Conservation (phyloP, 352 stramenopile species). For the Plasmopara halstedii region DNA sequence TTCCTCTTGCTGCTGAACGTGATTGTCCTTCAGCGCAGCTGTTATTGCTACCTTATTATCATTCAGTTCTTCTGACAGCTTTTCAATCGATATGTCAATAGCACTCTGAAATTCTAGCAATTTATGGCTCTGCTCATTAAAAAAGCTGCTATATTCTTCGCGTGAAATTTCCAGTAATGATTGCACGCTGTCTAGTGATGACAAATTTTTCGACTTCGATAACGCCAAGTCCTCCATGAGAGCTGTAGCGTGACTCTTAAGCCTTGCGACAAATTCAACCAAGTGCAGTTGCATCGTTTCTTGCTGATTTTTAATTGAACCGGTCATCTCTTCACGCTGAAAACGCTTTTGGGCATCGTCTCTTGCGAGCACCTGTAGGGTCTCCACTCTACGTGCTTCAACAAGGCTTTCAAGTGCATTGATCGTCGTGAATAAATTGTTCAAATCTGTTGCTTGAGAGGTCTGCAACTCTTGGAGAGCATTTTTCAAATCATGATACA, state of each 20-base stretch:
- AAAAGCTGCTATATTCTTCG: conserved; percentile 26
- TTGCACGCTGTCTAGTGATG: conserved; percentile 28
- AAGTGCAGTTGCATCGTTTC: conserved; percentile 26
- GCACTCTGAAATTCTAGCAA: conserved; percentile 35
- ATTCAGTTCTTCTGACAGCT: conserved; percentile 33
- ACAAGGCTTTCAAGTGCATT: conserved; percentile 27
- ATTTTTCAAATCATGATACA: conserved; percentile 36
- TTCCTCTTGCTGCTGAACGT: conserved; percentile 32
- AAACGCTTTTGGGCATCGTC: conserved; percentile 8
- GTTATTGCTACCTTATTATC: conserved; percentile 27
- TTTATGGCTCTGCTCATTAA: conserved; percentile 37
- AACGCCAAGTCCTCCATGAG: conserved; percentile 21
- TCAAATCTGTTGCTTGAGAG: conserved; percentile 35
- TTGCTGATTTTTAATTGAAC: conserved; percentile 20
- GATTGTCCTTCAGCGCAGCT: conserved; percentile 23
- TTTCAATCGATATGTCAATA: conserved; percentile 40
- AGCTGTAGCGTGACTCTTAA: conserved; percentile 22
- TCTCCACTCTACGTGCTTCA: conserved; percentile 18
- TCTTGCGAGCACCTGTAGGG: conserved; percentile 9
- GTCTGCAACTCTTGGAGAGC: conserved; percentile 42
- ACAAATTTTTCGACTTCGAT: conserved; percentile 21
- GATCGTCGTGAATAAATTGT: conserved; percentile 26
- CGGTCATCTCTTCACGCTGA: conserved; percentile 20
- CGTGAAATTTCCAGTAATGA: conserved; percentile 23
- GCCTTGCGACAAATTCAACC: conserved; percentile 24